phyloP scores from a whole-genome alignment of 768 basidiomycete species.

The Wakefieldia striispora region DNA sequence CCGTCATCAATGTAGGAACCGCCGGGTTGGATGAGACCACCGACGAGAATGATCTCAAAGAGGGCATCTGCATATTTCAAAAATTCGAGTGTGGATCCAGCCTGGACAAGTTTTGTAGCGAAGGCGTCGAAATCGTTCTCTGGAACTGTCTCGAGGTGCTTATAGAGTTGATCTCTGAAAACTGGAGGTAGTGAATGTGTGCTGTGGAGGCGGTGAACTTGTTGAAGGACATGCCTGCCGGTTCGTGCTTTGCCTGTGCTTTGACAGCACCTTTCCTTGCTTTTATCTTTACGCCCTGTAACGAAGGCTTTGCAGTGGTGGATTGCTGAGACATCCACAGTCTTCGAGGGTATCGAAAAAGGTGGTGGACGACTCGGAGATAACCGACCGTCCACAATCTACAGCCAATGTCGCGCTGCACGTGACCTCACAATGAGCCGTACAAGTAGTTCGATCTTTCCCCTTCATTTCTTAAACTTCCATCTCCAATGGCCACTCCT shows the following conservation, averaged over 20 bases:
- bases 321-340: constrained; percentile 93
- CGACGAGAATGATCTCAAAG: constrained; percentile 94
- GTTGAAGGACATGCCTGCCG: constrained; percentile 46
- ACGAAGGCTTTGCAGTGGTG: constrained; percentile 80
- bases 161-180: constrained; percentile 91
- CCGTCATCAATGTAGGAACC: constrained; percentile 88
- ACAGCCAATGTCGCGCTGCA: constrained; percentile 14
- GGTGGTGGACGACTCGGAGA: constrained; percentile 22
- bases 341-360: constrained; percentile 39
- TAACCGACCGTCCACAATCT: constrained; percentile 18
- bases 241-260: constrained; percentile 93
- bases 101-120: constrained; percentile 81
- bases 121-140: constrained; percentile 81
- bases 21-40: constrained; percentile 94
- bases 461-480: not conserved
- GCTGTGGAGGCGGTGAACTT: not conserved
- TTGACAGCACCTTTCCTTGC: constrained; percentile 91
- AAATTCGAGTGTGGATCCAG: constrained; percentile 90
- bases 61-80: constrained; percentile 97
- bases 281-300: constrained; percentile 91
- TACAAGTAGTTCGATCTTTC: not conserved
- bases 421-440: constrained; percentile 19
- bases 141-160: constrained; percentile 81
- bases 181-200: constrained; percentile 44
- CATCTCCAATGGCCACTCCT: constrained; percentile 21